Evolutionary conservation across 2,329 filamentous ascomycete genomes (phyloP).

Genomic region (Xylariomycetidae sp.): DNA sequence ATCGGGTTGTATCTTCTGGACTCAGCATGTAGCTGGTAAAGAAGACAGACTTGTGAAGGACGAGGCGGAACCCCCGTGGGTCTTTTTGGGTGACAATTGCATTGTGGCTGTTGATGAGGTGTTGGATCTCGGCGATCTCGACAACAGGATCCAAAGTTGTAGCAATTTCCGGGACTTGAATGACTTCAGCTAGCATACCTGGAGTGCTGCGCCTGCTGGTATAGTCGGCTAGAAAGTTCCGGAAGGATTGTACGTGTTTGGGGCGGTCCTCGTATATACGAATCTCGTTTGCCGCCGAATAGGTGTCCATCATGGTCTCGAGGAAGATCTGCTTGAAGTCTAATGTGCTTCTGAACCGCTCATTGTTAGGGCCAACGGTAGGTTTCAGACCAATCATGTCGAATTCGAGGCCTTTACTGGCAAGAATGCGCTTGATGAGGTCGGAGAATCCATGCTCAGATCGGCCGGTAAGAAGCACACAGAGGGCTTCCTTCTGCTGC

Average conservation of each 20-base stretch:
- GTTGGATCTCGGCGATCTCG: constrained; percentile 55
- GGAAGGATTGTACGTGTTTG: constrained; percentile 73
- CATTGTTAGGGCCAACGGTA: constrained; percentile 70
- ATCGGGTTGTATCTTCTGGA: constrained; percentile 63
- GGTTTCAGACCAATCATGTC: constrained; percentile 89
- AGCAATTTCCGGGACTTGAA: constrained; percentile 76
- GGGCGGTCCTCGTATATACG: constrained; percentile 66
- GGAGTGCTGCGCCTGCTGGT: constrained; percentile 48
- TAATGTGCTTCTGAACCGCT: constrained; percentile 80
- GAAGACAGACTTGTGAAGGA: constrained; percentile 81
- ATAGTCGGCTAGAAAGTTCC: constrained; percentile 75
- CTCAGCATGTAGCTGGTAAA: constrained; percentile 89
- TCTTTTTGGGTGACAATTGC: constrained; percentile 40
- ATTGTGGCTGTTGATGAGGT: constrained; percentile 88
- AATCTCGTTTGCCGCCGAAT: constrained; percentile 76
- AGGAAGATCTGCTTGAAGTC: constrained; percentile 88
- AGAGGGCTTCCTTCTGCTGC: constrained; percentile 78
- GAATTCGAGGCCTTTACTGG: constrained; percentile 75
- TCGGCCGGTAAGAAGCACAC: constrained; percentile 82
- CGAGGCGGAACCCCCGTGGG: constrained; percentile 43
- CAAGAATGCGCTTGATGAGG: constrained; percentile 75
- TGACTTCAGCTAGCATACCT: constrained; percentile 67
- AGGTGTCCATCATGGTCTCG: constrained; percentile 77
- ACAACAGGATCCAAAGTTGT: constrained; percentile 40
- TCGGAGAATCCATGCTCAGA: constrained; percentile 72